Evolutionary conservation across 331 rosid species (phyloP), one percentile per base, ranked within the genome.

Genomic region (Telfairia occidentalis): DNA sequence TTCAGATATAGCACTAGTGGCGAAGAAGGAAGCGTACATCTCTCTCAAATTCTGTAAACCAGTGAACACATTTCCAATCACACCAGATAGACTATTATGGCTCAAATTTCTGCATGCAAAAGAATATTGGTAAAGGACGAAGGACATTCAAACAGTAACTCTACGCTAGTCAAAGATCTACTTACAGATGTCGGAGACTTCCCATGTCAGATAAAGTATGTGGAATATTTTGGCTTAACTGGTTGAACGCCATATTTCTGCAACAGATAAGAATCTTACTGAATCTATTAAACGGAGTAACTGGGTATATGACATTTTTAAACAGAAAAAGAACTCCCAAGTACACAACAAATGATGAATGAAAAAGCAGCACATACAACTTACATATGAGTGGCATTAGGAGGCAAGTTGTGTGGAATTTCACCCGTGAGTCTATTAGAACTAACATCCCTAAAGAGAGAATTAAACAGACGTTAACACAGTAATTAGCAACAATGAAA

Each of bases 181-280:
- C 87, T 83, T 77, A 87, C 91, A 87, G 49, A 82, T 85, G 86
- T 52, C 81, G 81, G 75, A 91, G 89, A 79, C 73, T 81, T 78
- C 81, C 86, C 96, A 91, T 77, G 73, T 75, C 66, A 52, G 96
- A 48, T 77, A 94, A 83, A 59, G 96, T 81, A 67, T 74, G 69
- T 28, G 97, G 96, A 80, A 92, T 78, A 78, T 79, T 88, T 50
- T 83, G 60, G 81, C 74, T 81, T 57, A 92, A 81, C 74, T 78
- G 45, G 78, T 92, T 92, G 86, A 71, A 80, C 26, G 97, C 97
- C 92, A 92, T 49, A 77, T 90, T 92, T 85, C 97, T 90, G 85
- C 78, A 65, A 50, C 23, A 71, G 48, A 29, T 24, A 85, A 78
- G 59, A 38, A 30, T 18, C 38, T 42, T 29, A 66, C 38, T n/a